Percentiles rank a stretch among this genome's conserved stretches.
Conservation (phyloP, 2,329 filamentous ascomycete species). For the Penicillium occitanis region DNA sequence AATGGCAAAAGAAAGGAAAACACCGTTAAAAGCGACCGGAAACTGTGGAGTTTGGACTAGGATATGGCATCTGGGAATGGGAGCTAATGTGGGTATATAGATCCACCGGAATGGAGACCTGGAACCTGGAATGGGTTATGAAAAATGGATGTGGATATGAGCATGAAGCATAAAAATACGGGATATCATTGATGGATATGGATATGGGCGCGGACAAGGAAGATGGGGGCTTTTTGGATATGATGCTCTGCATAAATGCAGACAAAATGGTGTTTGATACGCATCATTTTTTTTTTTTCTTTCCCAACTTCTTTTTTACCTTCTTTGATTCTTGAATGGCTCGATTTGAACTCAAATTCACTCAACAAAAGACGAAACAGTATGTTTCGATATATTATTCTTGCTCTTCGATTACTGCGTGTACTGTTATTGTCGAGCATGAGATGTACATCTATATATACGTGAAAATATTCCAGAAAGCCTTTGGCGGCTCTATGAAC, state of each 20-base stretch:
- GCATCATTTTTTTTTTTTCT: conserved; percentile 14
- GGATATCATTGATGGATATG: background rate
- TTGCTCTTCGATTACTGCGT: background rate
- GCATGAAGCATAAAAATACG: background rate
- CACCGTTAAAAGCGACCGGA: background rate
- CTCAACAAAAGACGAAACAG: background rate
- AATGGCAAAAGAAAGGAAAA: background rate
- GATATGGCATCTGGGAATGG: background rate
- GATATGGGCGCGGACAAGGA: background rate
- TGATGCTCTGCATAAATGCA: background rate
- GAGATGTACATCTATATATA: conserved; percentile 6
- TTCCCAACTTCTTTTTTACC: background rate
- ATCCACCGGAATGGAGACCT: background rate
- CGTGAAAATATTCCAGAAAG: background rate
- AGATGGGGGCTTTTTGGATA: background rate
- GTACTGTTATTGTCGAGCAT: background rate
- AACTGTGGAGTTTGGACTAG: conserved; percentile 3
- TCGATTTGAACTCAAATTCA: background rate
- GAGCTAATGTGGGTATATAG: conserved; percentile 1
- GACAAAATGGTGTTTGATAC: conserved; percentile 11
- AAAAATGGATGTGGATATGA: background rate
- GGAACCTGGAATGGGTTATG: background rate
- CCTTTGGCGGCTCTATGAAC: background rate
- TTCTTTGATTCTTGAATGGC: background rate
- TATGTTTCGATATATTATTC: background rate